A percentile compares a stretch with the other conserved stretches of the same genome.
phyloP scores from a whole-genome alignment of 306 rosid genomes.

The Oxytropis ochrocephala region DNA sequence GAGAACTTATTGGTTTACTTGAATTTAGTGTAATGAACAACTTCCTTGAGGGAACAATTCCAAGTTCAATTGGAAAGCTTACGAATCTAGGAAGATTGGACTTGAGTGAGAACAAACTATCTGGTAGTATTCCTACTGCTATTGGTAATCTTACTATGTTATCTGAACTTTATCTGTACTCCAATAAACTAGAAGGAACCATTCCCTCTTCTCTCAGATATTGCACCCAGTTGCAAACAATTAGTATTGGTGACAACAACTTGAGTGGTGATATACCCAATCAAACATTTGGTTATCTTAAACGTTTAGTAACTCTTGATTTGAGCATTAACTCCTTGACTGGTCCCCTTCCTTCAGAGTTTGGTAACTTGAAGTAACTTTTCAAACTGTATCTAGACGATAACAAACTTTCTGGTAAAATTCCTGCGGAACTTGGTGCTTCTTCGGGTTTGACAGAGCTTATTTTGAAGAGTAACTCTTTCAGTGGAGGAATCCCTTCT shows the following conservation, averaged over 20 bases:
- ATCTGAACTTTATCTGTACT: not conserved
- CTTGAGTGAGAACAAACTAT: not conserved
- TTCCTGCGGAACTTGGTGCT: constrained; percentile 5
- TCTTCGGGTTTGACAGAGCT: not conserved
- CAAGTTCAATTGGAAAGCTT: constrained; percentile 13
- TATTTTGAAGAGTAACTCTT: not conserved
- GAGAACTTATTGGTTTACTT: not conserved
- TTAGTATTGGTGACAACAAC: not conserved
- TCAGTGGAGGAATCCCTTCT: constrained; percentile 13
- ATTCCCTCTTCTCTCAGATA: no score
- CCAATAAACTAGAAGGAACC: no score
- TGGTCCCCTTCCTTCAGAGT: constrained; percentile 18
- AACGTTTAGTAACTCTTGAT: not conserved
- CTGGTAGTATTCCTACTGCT: not conserved
- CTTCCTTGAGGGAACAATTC: constrained; percentile 13
- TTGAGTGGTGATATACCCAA: constrained; percentile 21
- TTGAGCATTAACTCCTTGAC: not conserved
- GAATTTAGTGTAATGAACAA: not conserved
- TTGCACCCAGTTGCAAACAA: not conserved
- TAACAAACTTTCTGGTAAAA: constrained; percentile 21
- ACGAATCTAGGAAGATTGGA: not conserved
- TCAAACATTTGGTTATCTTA: not conserved
- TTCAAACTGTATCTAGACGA: not conserved
- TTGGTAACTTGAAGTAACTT: not conserved
- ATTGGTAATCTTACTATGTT: constrained; percentile 25